A percentile compares a stretch with the other conserved stretches of the same genome.
phyloP scores from a whole-genome alignment of 495 filamentous ascomycete species.

The Penicillium ochrochloron region DNA sequence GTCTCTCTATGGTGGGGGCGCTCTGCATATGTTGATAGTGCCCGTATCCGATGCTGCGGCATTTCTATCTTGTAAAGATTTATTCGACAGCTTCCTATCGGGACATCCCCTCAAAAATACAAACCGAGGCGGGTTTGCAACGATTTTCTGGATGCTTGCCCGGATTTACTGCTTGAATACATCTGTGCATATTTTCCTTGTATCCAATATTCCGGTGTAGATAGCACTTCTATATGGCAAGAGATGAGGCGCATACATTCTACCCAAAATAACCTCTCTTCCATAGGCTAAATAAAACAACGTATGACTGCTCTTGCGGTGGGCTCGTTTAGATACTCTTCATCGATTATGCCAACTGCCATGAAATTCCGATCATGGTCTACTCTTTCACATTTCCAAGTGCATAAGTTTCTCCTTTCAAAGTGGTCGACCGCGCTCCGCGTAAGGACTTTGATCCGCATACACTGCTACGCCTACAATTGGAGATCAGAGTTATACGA shows the following conservation, averaged over 20 bases:
- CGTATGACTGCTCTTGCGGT: too few relatives aligned
- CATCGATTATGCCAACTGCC: too few relatives aligned
- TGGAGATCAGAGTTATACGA: too few relatives aligned
- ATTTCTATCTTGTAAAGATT: constrained; percentile 68
- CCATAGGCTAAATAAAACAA: neutral
- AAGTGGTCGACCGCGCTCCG: neutral
- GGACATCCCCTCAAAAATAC: neutral
- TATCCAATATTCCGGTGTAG: neutral
- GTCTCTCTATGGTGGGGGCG: constrained; percentile 73
- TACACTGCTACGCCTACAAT: too few relatives aligned
- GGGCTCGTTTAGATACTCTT: too few relatives aligned
- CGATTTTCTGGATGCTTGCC: neutral
- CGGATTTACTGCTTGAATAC: neutral
- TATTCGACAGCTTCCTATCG: neutral
- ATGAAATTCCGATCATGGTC: too few relatives aligned
- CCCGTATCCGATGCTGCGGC: constrained; percentile 79
- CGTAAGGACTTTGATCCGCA: neutral
- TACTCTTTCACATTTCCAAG: too few relatives aligned
- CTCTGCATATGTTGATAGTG: constrained; percentile 68
- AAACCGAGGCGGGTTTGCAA: neutral
- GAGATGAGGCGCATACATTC: neutral
- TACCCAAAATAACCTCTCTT: neutral
- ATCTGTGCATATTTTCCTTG: neutral
- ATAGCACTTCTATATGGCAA: neutral
- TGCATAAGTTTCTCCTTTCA: neutral